These are phyloP conservation scores for Calonectria henricotiae DNA, from an alignment of 2,329 filamentous ascomycete species.

Conservation along the genomic window DNA sequence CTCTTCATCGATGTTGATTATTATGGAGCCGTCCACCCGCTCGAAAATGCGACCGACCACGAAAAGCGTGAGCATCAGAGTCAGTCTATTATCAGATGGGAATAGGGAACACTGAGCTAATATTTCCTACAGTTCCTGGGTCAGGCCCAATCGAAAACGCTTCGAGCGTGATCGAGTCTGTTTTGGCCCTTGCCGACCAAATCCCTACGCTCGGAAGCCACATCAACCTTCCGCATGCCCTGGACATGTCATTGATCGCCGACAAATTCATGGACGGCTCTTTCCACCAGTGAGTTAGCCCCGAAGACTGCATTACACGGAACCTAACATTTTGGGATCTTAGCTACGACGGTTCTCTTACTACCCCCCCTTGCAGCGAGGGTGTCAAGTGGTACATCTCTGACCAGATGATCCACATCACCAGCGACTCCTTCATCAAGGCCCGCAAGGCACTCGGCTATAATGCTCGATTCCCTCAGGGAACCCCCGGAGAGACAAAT, in stretches of 20 bases:
- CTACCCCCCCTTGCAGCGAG: slow-evolving; percentile 76
- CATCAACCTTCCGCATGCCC: background rate
- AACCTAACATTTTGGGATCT: slow-evolving; percentile 24
- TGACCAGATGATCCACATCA: slow-evolving; percentile 64
- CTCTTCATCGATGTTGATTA: slow-evolving; percentile 47
- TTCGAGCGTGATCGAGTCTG: background rate
- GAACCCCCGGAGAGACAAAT: slow-evolving; percentile 57
- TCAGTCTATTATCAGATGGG: background rate
- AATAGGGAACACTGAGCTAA: background rate
- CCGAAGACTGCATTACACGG: background rate
- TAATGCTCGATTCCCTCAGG: slow-evolving; percentile 72
- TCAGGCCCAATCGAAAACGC: background rate
- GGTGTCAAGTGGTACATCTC: slow-evolving; percentile 70
- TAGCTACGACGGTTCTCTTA: slow-evolving; percentile 73
- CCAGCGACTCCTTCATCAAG: slow-evolving; percentile 66
- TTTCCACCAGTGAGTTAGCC: slow-evolving; percentile 1
- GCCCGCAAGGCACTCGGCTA: slow-evolving; percentile 71
- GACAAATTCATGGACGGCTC: background rate
- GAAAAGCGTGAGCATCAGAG: background rate
- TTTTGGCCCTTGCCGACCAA: background rate
- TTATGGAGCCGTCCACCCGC: slow-evolving; percentile 28
- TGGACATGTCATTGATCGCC: background rate
- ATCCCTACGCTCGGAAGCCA: background rate
- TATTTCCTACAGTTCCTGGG: no score
- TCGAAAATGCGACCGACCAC: background rate